Evolutionary conservation across 2,329 filamentous ascomycete species (phyloP).

Genomic region (Botryotinia globosa): DNA sequence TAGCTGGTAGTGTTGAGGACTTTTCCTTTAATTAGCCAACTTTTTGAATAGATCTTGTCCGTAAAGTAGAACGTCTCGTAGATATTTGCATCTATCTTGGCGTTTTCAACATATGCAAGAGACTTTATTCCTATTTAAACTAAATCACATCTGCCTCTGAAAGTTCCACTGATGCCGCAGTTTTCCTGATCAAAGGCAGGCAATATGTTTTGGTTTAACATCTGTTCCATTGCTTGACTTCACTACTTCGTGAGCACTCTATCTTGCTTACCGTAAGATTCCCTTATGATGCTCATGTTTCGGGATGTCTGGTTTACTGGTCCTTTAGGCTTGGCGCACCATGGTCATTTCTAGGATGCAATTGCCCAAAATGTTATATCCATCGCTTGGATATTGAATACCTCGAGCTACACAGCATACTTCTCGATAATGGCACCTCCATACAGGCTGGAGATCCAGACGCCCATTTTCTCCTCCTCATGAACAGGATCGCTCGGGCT

Average conservation of each 20-base stretch:
- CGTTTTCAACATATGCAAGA: too few species aligned
- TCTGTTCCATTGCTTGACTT: neutral
- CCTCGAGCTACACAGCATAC: neutral
- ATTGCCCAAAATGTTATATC: neutral
- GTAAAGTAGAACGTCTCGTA: too few species aligned
- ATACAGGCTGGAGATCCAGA: neutral
- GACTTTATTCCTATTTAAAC: too few species aligned
- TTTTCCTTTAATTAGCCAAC: too few species aligned
- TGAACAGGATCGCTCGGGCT: neutral
- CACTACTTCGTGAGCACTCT: neutral
- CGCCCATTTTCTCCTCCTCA: neutral
- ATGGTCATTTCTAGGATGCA: neutral
- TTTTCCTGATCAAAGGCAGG: too few species aligned
- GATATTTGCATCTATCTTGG: too few species aligned
- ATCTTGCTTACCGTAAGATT: neutral
- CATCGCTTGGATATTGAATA: neutral
- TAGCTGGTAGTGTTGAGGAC: neutral
- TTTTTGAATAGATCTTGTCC: too few species aligned
- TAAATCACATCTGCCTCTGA: too few species aligned
- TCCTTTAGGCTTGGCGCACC: neutral
- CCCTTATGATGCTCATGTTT: neutral
- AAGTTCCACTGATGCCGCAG: too few species aligned
- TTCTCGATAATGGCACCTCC: neutral
- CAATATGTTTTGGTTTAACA: neutral
- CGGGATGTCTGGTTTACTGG: neutral